These are phyloP conservation scores for Carex parvula DNA, from an alignment of 176 grass and related monocot species.

Conservation along the genomic window DNA sequence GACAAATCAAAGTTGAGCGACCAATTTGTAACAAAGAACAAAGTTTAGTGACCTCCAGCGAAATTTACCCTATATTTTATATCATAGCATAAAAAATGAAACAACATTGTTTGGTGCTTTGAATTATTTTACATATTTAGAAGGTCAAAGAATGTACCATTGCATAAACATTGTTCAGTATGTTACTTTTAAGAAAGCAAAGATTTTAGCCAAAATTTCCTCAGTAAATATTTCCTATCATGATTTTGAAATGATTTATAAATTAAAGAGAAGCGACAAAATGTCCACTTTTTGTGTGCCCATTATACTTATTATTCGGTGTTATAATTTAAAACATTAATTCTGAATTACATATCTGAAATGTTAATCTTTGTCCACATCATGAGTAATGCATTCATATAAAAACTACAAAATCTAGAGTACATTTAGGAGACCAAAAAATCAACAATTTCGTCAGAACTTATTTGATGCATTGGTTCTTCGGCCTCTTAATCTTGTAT, in stretches of 20 bases:
- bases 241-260: background rate
- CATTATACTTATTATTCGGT: background rate
- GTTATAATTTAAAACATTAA: background rate
- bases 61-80: background rate
- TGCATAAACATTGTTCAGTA: background rate
- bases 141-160: background rate
- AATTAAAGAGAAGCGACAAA: background rate
- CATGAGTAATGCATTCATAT: background rate
- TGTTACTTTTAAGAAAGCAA: background rate
- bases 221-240: background rate
- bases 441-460: background rate
- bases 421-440: background rate
- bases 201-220: background rate
- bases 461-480: too few species aligned
- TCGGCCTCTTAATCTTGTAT: background rate
- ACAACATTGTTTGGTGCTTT: background rate
- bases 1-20: too few species aligned
- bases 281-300: background rate
- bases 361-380: background rate
- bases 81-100: background rate
- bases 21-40: too few species aligned
- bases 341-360: background rate
- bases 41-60: too few species aligned
- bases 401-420: background rate
- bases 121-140: background rate